Conservation (phyloP, 306 rosid genomes). For the Morella rubra region DNA sequence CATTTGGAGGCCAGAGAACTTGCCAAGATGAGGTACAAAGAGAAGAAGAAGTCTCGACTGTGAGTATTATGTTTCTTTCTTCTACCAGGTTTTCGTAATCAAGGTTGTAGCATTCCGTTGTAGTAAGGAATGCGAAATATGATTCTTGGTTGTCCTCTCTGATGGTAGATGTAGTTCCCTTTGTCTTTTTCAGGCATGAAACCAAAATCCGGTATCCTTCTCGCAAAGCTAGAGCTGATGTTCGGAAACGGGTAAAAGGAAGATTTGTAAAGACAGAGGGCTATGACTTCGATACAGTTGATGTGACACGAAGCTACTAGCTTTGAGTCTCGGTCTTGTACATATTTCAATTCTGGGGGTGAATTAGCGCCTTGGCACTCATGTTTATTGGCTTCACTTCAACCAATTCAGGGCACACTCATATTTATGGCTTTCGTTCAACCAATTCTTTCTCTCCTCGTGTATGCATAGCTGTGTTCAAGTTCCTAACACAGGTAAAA, state of each 20-base stretch:
- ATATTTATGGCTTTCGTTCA: constrained; percentile 24
- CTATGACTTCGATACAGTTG: constrained; percentile 20
- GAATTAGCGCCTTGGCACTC: constrained; percentile 2
- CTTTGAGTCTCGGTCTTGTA: constrained; percentile 20
- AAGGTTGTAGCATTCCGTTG: constrained; percentile 3
- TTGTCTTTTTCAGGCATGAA: constrained; percentile 46
- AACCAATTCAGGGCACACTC: constrained; percentile 9
- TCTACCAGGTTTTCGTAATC: constrained; percentile 11
- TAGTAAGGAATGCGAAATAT: neutral
- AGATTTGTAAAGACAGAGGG: constrained; percentile 42
- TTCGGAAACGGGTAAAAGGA: constrained; percentile 45
- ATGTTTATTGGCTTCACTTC: constrained; percentile 5
- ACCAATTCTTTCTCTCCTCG: constrained; percentile 24
- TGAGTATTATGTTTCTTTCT: constrained; percentile 33
- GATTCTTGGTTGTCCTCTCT: constrained; percentile 10
- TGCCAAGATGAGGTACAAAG: constrained; percentile 39
- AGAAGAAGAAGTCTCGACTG: constrained; percentile 45
- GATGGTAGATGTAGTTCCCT: constrained; percentile 15
- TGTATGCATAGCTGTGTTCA: neutral
- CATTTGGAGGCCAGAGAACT: constrained; percentile 31
- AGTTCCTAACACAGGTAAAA: constrained; percentile 15
- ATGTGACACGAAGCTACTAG: constrained; percentile 32
- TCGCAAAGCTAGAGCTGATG: constrained; percentile 41
- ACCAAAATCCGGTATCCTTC: constrained; percentile 42
- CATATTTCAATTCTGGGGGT: constrained; percentile 15